Evolutionary conservation across 2,329 filamentous ascomycete species (phyloP).

Genomic region (Sclerotinia glacialis): DNA sequence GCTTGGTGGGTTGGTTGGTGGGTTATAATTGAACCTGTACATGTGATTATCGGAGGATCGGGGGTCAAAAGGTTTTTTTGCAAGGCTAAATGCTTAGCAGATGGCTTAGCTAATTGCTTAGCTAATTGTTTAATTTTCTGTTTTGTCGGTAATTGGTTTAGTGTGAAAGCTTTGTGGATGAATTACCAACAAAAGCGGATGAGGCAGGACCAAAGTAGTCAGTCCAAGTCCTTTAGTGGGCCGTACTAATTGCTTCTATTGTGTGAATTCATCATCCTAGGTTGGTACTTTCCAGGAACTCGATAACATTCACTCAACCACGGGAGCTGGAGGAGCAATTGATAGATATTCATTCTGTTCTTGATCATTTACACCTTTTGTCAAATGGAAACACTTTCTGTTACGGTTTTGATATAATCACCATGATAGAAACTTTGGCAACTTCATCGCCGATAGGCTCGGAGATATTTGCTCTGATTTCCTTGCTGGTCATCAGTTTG

Average conservation of each 20-base stretch:
- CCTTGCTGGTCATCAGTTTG: conserved; percentile 70
- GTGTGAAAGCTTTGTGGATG: background rate
- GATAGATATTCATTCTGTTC: background rate
- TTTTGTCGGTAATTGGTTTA: background rate
- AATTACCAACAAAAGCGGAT: conserved; percentile 3
- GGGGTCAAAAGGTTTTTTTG: background rate
- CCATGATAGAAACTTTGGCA: conserved; percentile 41
- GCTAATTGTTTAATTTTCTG: background rate
- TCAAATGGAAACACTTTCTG: conserved; percentile 5
- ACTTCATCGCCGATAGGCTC: conserved; percentile 69
- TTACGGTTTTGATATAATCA: background rate
- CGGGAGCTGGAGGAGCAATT: background rate
- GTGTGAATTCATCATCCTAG: conserved; percentile 1
- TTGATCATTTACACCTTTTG: background rate
- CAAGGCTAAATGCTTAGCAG: too few relatives aligned
- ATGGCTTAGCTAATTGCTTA: background rate
- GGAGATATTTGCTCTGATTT: conserved; percentile 70
- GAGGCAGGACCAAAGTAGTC: background rate
- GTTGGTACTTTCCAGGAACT: background rate
- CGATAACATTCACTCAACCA: conserved; percentile 1
- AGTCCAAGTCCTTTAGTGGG: conserved; percentile 8
- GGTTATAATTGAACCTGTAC: background rate
- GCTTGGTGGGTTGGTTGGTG: conserved; percentile 18
- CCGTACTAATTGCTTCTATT: background rate
- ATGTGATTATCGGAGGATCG: conserved; percentile 11